Percentiles rank a stretch among this genome's conserved stretches.
phyloP scores from a whole-genome alignment of 345 rosid species.

The Syzygium jambos region DNA sequence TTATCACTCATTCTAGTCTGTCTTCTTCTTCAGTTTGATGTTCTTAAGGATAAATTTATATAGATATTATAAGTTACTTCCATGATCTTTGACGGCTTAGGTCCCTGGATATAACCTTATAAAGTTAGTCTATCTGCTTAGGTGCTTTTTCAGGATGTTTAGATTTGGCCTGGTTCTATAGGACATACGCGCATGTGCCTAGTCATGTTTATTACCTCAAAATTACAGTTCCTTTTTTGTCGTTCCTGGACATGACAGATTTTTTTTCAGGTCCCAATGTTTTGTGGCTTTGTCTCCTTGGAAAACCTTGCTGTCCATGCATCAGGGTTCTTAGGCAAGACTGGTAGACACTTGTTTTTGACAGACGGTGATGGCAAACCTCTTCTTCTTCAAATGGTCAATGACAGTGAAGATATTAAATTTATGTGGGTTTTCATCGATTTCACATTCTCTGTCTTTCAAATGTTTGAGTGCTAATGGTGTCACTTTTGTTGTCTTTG shows the following conservation, averaged over 20 bases:
- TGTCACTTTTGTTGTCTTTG: background rate
- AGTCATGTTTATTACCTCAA: background rate
- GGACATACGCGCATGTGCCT: background rate
- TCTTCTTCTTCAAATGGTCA: conserved; percentile 72
- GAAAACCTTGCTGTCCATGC: conserved; percentile 51
- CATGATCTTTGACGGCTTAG: background rate
- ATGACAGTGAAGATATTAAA: conserved; percentile 57
- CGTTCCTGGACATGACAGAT: background rate
- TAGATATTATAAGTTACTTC: background rate
- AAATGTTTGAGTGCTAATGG: background rate
- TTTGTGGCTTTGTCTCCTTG: conserved; percentile 52
- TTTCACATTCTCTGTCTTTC: background rate
- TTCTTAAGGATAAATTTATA: background rate
- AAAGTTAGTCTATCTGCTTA: background rate
- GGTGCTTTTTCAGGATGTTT: background rate
- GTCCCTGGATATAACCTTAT: no score
- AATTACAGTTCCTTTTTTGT: background rate
- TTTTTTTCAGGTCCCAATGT: conserved; percentile 52
- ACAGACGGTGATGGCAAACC: conserved; percentile 58
- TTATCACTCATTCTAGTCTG: conserved; percentile 4
- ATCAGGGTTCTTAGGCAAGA: conserved; percentile 70
- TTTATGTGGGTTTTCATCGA: conserved; percentile 54
- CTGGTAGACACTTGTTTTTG: conserved; percentile 76
- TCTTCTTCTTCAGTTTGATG: background rate
- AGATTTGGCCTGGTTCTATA: background rate